Evolutionary conservation across 495 filamentous ascomycete species (phyloP).

Genomic region (Tuber borchii): DNA sequence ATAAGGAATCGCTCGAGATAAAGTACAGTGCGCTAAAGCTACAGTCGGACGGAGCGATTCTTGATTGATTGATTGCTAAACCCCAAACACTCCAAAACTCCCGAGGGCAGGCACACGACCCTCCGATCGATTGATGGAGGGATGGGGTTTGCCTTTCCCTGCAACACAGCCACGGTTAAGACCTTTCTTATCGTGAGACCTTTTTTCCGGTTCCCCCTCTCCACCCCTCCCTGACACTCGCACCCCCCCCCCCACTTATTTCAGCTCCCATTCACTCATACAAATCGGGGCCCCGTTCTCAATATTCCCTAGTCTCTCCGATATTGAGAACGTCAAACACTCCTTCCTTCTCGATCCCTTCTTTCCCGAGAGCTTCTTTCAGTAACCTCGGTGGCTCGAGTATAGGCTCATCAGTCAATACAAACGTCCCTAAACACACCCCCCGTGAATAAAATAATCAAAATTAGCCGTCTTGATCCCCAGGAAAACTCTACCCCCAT

Average conservation of each 20-base stretch:
- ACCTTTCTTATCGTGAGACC: slow-evolving; percentile 26
- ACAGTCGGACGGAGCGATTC: not conserved
- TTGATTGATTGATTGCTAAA: slow-evolving; percentile 21
- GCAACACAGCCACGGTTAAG: slow-evolving; percentile 24
- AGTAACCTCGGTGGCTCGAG: slow-evolving; percentile 74
- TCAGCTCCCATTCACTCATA: slow-evolving; percentile 6
- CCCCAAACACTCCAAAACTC: slow-evolving; percentile 16
- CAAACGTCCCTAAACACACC: slow-evolving; percentile 58
- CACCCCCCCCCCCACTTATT: not conserved
- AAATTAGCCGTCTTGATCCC: not conserved
- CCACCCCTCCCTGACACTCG: not conserved
- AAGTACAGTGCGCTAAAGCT: not conserved
- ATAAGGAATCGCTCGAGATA: not conserved
- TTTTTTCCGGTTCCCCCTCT: slow-evolving; percentile 14
- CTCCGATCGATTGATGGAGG: slow-evolving; percentile 18
- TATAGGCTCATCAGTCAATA: slow-evolving; percentile 77
- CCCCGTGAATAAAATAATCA: not conserved
- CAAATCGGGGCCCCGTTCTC: slow-evolving; percentile 11
- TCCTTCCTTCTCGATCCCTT: slow-evolving; percentile 64
- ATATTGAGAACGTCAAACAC: slow-evolving; percentile 85
- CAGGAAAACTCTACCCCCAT: slow-evolving; percentile 5
- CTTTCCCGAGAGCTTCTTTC: slow-evolving; percentile 64
- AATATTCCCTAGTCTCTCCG: slow-evolving; percentile 77
- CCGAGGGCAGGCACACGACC: slow-evolving; percentile 27
- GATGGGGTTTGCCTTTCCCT: not conserved